phyloP scores from a whole-genome alignment of 139 green algal species.

The Micractinium sp. region DNA sequence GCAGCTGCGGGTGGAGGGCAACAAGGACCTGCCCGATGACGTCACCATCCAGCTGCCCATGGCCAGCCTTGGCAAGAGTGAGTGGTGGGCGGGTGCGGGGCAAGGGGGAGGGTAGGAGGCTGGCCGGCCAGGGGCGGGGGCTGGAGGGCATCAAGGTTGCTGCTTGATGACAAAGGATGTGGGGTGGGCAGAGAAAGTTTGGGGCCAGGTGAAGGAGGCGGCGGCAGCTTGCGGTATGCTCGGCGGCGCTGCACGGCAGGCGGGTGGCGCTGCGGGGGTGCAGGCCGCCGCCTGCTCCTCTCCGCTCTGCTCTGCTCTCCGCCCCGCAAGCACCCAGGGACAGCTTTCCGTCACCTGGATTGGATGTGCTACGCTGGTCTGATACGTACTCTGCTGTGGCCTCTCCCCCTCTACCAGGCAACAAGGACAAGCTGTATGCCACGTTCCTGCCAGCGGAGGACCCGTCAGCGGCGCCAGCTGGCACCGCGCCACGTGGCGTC shows the following conservation, averaged over 20 bases:
- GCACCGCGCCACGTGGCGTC: constrained; percentile 59
- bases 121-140: too few relatives aligned
- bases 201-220: too few relatives aligned
- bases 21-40: constrained; percentile 29
- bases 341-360: too few relatives aligned
- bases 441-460: constrained; percentile 77
- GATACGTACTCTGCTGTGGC: background rate
- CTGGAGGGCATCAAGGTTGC: background rate
- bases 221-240: background rate
- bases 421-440: constrained; percentile 74
- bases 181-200: too few relatives aligned
- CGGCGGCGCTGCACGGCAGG: too few relatives aligned
- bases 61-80: constrained; percentile 74
- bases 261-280: too few relatives aligned
- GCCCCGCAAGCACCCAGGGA: too few relatives aligned
- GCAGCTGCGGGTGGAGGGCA: constrained; percentile 58
- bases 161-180: too few relatives aligned
- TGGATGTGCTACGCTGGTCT: too few relatives aligned
- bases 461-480: constrained; percentile 24
- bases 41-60: constrained; percentile 83
- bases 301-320: background rate
- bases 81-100: background rate
- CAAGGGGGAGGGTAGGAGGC: background rate
- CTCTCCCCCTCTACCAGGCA: constrained; percentile 5
- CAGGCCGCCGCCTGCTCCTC: too few relatives aligned